Evolutionary conservation across 768 basidiomycete species (phyloP).

Genomic region (Lactarius pseudohatsudake): DNA sequence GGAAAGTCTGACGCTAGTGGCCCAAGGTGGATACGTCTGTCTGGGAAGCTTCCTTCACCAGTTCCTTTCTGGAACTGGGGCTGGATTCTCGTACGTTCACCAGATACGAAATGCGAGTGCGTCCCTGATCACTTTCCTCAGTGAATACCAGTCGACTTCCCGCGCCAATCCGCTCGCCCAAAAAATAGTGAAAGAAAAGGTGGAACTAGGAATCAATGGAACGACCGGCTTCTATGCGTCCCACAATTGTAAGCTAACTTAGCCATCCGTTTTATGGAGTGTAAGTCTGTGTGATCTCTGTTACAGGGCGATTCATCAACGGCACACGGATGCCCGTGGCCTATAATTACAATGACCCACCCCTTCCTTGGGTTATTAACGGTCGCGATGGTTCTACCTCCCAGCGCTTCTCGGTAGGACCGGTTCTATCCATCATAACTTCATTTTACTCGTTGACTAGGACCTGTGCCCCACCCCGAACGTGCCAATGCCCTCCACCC

Average conservation of each 20-base stretch:
- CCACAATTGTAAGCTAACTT: constrained; percentile 47
- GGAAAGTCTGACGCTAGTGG: not conserved
- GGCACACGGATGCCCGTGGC: constrained; percentile 32
- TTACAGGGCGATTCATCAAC: constrained; percentile 36
- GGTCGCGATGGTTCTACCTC: constrained; percentile 34
- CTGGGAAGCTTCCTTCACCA: constrained; percentile 61
- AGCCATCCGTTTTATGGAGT: not conserved
- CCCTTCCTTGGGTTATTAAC: constrained; percentile 35
- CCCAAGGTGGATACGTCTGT: constrained; percentile 56
- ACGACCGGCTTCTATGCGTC: constrained; percentile 45
- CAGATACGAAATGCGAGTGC: not conserved
- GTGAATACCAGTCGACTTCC: constrained; percentile 55
- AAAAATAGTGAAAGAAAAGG: constrained; percentile 55
- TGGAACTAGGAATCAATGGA: constrained; percentile 41
- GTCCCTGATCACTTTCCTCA: constrained; percentile 29
- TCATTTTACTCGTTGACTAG: constrained; percentile 23
- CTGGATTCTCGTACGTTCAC: constrained; percentile 50
- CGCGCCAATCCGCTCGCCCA: constrained; percentile 58
- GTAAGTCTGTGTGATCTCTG: not conserved
- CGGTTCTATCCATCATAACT: not conserved
- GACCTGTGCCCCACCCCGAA: constrained; percentile 37
- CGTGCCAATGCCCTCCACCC: constrained; percentile 8
- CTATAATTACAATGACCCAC: constrained; percentile 36
- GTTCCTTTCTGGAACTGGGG: constrained; percentile 50
- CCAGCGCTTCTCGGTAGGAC: constrained; percentile 37